Conservation (phyloP, 306 rosid genomes). For the Trichosanthes truncata region DNA sequence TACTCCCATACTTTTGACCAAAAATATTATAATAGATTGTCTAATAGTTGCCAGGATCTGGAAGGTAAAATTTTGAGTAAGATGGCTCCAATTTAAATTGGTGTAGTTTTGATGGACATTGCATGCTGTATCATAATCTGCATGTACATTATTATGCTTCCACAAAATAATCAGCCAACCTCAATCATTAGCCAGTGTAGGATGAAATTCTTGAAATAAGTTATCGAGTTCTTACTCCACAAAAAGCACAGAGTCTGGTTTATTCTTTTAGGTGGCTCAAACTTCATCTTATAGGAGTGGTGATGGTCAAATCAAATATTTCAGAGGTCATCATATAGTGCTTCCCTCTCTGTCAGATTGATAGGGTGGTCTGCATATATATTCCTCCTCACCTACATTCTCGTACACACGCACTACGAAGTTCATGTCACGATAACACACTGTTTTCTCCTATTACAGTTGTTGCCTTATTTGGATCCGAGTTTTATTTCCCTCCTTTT, state of each 20-base stretch:
- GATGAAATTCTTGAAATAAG: background rate
- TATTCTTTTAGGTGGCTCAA: background rate
- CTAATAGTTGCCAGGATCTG: background rate
- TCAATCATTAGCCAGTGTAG: background rate
- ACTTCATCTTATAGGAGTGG: background rate
- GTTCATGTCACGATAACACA: background rate
- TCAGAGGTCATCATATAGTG: background rate
- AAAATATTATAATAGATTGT: background rate
- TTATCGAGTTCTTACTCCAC: background rate
- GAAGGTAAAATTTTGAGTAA: background rate
- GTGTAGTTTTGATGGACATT: background rate
- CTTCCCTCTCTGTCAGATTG: background rate
- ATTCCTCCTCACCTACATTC: background rate
- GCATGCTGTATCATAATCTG: background rate
- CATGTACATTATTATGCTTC: background rate
- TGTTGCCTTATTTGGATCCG: background rate
- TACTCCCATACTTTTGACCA: background rate
- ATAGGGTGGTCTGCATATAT: background rate
- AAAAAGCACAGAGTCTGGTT: background rate
- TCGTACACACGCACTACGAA: background rate
- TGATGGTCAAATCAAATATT: background rate
- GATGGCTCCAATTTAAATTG: background rate
- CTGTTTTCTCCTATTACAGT: background rate
- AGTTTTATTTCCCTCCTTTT: background rate
- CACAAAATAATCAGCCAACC: background rate